Evolutionary conservation across 768 basidiomycete species (phyloP).

Genomic region (Neoboletus magnificus): DNA sequence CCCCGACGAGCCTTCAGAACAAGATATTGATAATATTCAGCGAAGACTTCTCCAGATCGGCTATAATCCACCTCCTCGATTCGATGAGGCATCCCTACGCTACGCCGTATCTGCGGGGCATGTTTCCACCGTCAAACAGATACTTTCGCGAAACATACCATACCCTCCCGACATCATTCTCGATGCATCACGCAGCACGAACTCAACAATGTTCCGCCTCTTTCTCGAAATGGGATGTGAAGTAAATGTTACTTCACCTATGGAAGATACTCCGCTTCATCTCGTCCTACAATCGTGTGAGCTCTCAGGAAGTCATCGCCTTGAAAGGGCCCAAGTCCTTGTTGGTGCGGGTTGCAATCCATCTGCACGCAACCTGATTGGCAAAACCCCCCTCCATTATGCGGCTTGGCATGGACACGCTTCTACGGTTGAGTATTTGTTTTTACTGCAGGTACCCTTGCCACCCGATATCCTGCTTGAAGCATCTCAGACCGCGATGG

Average conservation of each 20-base stretch:
- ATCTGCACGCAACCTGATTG: background rate
- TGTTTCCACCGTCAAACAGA: background rate
- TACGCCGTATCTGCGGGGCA: conserved; percentile 4
- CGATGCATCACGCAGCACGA: background rate
- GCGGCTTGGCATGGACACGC: background rate
- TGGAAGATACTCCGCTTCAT: conserved; percentile 6
- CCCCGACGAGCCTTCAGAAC: background rate
- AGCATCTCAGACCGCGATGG: background rate
- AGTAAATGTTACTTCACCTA: background rate
- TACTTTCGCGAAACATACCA: background rate
- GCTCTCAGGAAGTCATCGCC: background rate
- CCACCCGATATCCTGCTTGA: background rate
- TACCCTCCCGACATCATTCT: conserved; percentile 6
- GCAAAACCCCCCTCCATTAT: background rate
- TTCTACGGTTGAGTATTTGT: background rate
- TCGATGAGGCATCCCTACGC: background rate
- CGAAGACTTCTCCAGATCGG: conserved; percentile 9
- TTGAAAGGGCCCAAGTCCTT: background rate
- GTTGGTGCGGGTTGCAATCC: conserved; percentile 8
- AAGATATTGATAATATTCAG: background rate
- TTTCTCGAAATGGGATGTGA: background rate
- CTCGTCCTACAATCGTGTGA: background rate
- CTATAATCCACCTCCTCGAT: background rate
- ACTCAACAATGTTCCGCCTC: background rate
- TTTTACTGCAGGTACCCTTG: background rate